Percentiles rank a stretch among this genome's conserved stretches.
phyloP scores from a whole-genome alignment of 169 alveolate genomes.

The Amoebophrya sp. region DNA sequence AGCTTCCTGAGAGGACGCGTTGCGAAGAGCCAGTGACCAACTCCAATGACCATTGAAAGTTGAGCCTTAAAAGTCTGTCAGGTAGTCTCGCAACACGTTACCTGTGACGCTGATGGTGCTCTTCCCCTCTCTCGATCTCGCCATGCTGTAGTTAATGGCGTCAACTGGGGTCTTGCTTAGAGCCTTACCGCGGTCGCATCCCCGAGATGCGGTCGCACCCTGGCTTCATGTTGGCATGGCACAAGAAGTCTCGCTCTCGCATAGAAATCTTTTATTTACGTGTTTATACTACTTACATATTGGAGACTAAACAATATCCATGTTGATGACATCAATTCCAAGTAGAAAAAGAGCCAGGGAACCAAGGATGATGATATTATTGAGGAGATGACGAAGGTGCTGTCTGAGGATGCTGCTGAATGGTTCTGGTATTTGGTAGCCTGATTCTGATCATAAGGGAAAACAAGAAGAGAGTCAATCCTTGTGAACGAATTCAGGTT shows the following conservation, averaged over 20 bases:
- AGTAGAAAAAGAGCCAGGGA: background rate
- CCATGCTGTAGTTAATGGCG: background rate
- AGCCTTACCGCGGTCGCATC: background rate
- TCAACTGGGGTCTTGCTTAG: constrained; percentile 16
- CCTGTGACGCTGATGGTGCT: constrained; percentile 44
- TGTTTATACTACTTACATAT: background rate
- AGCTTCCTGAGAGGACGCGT: too few species aligned
- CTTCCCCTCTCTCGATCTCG: background rate
- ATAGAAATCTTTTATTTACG: background rate
- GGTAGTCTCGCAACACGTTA: constrained; percentile 47
- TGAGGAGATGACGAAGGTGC: background rate
- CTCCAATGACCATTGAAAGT: too few species aligned
- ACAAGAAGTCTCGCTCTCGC: background rate
- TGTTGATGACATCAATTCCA: background rate
- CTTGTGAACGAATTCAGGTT: too few species aligned
- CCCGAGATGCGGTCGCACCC: background rate
- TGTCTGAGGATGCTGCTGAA: background rate
- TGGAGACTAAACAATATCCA: background rate
- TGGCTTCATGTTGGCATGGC: background rate
- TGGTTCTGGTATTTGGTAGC: too few species aligned
- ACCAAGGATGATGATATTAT: background rate
- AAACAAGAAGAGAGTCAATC: too few species aligned
- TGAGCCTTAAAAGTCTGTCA: constrained; percentile 45
- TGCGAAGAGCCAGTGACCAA: too few species aligned
- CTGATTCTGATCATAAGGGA: too few species aligned